A percentile compares a stretch with the other conserved stretches of the same genome.
phyloP scores from a whole-genome alignment of 306 rosid genomes.

The Sesbania bispinosa region DNA sequence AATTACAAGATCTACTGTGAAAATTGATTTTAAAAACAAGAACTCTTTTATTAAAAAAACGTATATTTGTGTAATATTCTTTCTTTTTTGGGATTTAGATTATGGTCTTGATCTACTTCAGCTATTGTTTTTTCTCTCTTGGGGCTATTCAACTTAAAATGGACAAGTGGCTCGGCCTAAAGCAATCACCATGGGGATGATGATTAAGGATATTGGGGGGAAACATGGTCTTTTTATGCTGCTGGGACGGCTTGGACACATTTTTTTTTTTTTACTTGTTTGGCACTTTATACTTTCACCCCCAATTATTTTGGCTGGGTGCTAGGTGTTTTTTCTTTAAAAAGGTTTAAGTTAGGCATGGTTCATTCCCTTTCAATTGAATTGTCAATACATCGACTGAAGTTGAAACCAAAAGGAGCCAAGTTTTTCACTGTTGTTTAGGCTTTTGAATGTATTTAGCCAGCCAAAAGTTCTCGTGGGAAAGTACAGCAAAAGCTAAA shows the following conservation, averaged over 20 bases:
- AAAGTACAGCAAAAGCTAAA: conserved; percentile 43
- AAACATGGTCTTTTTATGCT: conserved; percentile 11
- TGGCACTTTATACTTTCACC: conserved; percentile 30
- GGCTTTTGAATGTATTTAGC: conserved; percentile 34
- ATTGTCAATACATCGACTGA: conserved; percentile 25
- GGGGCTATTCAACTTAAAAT: conserved; percentile 8
- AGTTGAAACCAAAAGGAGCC: conserved; percentile 40
- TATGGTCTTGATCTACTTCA: neutral
- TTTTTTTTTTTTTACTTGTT: neutral
- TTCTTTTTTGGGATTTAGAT: neutral
- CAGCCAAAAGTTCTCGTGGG: conserved; percentile 28
- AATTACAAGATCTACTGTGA: neutral
- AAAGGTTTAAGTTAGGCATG: conserved; percentile 9
- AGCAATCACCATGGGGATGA: neutral
- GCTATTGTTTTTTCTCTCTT: neutral
- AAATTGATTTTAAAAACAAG: neutral
- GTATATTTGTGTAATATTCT: neutral
- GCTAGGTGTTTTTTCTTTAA: neutral
- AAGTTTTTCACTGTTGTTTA: conserved; percentile 27
- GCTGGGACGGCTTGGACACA: conserved; percentile 14
- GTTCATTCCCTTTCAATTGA: conserved; percentile 30
- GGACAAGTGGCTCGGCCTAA: neutral
- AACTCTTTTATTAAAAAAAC: neutral
- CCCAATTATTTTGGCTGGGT: conserved; percentile 24
- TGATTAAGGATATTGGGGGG: conserved; percentile 18